Percentiles rank a stretch among this genome's conserved stretches.
Evolutionary conservation across 352 stramenopile species (phyloP).

Genomic region (Globisporangium ultimum): DNA sequence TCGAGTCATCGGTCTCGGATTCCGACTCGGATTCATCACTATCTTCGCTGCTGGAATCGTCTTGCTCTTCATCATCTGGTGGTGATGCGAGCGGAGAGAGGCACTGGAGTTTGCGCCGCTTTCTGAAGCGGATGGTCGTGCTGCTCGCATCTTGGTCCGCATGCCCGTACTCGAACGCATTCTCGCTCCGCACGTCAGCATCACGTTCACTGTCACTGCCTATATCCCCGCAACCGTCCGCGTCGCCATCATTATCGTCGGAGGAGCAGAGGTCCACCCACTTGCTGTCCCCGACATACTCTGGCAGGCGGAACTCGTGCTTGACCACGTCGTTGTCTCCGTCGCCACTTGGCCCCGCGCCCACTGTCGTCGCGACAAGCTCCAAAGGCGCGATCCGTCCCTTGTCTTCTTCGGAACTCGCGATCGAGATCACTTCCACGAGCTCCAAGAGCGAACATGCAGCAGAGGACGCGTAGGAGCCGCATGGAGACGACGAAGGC

Average conservation of each 20-base stretch:
- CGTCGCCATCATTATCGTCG: not conserved
- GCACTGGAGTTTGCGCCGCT: slow-evolving; percentile 2
- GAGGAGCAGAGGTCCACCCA: not conserved
- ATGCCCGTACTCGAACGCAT: not conserved
- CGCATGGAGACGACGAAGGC: not conserved
- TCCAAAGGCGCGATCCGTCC: not conserved
- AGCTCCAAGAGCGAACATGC: slow-evolving; percentile 1
- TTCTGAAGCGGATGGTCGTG: slow-evolving; percentile 2
- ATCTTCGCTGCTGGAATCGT: not conserved
- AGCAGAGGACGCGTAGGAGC: not conserved
- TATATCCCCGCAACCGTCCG: not conserved
- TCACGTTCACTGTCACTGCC: not conserved
- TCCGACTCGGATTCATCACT: not conserved
- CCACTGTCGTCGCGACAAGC: not conserved
- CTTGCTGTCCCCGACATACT: not conserved
- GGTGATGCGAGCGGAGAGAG: no score
- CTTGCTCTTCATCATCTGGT: no score
- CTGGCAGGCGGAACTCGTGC: not conserved
- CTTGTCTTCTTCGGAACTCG: slow-evolving; percentile 11
- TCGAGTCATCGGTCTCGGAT: no score
- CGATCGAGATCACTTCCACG: slow-evolving; percentile 11
- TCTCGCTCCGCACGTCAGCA: not conserved
- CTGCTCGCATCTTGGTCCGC: not conserved
- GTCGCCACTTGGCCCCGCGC: no score
- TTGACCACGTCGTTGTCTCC: not conserved